These are phyloP conservation scores for Bocquillonia castaneifolia DNA, from an alignment of 441 rosid genomes.

Conservation along the genomic window DNA sequence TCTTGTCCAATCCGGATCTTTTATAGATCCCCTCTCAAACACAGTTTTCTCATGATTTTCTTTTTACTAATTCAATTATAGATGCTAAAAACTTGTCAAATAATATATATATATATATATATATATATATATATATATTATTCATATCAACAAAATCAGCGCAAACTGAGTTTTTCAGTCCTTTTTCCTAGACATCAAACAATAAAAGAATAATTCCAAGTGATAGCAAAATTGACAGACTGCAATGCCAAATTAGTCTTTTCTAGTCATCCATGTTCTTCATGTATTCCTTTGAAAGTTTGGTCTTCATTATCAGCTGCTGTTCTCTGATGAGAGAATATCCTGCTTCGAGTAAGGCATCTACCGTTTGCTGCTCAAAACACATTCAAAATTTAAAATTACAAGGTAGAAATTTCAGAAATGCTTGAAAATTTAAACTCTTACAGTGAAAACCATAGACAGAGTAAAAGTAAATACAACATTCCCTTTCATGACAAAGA, in stretches of 20 bases:
- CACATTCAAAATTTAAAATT: background rate
- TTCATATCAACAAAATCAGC: background rate
- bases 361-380: constrained; percentile 75
- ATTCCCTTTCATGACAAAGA: background rate
- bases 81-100: background rate
- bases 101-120: no score
- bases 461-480: background rate
- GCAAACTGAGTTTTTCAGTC: background rate
- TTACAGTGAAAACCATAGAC: background rate
- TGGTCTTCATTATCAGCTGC: constrained; percentile 65
- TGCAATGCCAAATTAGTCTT: constrained; percentile 5
- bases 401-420: background rate
- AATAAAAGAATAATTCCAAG: background rate
- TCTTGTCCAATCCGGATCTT: no score
- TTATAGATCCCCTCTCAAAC: no score
- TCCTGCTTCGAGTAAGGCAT: constrained; percentile 86
- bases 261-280: constrained; percentile 66
- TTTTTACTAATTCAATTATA: no score
- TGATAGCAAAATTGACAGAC: background rate
- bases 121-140: no score
- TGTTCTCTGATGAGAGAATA: constrained; percentile 73
- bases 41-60: no score
- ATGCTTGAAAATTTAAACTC: background rate
- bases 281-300: constrained; percentile 93
- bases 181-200: background rate